Evolutionary conservation across 345 rosid genomes (phyloP).

Genomic region (Populus alba): DNA sequence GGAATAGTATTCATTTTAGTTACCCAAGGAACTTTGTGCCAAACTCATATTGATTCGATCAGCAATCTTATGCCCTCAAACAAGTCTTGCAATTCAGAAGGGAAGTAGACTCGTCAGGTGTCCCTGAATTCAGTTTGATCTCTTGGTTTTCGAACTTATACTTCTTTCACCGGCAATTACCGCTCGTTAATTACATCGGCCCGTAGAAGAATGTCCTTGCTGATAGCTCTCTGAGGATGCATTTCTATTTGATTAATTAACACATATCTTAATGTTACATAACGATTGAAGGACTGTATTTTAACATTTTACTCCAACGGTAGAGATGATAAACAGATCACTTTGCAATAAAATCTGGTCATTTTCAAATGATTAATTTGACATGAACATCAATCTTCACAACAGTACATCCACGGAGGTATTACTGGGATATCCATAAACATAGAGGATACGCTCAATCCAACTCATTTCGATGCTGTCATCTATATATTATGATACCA

Average conservation of each 20-base stretch:
- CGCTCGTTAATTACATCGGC: background rate
- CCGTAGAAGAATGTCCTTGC: background rate
- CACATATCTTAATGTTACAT: too few species aligned
- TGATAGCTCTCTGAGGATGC: too few species aligned
- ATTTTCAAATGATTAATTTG: too few species aligned
- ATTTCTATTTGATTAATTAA: too few species aligned
- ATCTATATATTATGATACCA: background rate
- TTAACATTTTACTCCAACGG: too few species aligned
- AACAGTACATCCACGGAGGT: too few species aligned
- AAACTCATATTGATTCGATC: background rate
- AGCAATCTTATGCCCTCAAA: background rate
- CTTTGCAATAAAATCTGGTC: too few species aligned
- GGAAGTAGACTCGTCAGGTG: background rate
- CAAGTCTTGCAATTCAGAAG: conserved; percentile 11
- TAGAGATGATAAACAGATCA: too few species aligned
- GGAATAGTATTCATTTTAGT: background rate
- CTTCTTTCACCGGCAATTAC: background rate
- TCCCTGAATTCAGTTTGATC: background rate
- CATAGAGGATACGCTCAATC: too few species aligned
- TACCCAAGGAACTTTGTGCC: background rate
- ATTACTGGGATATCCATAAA: too few species aligned
- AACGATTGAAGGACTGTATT: too few species aligned
- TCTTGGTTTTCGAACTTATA: background rate
- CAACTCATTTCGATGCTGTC: background rate
- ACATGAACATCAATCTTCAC: too few species aligned